phyloP scores from a whole-genome alignment of 2,329 filamentous ascomycete species.

The Monilinia fructicola region DNA sequence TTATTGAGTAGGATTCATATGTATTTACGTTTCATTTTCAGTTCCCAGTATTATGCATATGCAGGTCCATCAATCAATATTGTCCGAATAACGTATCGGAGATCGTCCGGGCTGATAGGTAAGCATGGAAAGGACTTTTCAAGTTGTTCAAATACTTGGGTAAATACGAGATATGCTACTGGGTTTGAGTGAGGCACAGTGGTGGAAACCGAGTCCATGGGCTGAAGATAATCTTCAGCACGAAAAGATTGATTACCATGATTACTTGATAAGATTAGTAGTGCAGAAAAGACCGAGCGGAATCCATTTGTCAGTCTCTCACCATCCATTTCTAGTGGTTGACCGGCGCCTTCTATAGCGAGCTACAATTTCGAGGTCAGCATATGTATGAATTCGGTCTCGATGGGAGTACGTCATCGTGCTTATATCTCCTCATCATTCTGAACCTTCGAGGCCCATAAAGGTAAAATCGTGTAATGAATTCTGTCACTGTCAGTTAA shows the following conservation, averaged over 20 bases:
- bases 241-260: background rate
- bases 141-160: background rate
- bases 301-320: background rate
- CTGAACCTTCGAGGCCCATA: background rate
- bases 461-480: background rate
- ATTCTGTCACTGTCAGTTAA: slow-evolving; percentile 3
- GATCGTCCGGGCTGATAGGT: background rate
- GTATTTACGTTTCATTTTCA: slow-evolving; percentile 14
- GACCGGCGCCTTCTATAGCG: background rate
- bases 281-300: background rate
- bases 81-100: slow-evolving; percentile 10
- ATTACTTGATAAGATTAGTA: background rate
- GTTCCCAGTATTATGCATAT: slow-evolving; percentile 5
- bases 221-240: slow-evolving; percentile 10
- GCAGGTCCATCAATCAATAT: slow-evolving; percentile 19
- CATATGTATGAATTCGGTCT: background rate
- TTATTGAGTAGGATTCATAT: slow-evolving; percentile 16
- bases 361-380: background rate
- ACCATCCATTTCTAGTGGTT: background rate
- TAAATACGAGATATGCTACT: slow-evolving; percentile 14
- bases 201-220: slow-evolving; percentile 17
- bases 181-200: background rate
- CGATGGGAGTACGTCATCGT: background rate
- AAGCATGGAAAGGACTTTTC: background rate
- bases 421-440: background rate